Evolutionary conservation across 2,329 filamentous ascomycete species (phyloP), one percentile per base, ranked within the genome.

Genomic region (Eurotiales sp.): DNA sequence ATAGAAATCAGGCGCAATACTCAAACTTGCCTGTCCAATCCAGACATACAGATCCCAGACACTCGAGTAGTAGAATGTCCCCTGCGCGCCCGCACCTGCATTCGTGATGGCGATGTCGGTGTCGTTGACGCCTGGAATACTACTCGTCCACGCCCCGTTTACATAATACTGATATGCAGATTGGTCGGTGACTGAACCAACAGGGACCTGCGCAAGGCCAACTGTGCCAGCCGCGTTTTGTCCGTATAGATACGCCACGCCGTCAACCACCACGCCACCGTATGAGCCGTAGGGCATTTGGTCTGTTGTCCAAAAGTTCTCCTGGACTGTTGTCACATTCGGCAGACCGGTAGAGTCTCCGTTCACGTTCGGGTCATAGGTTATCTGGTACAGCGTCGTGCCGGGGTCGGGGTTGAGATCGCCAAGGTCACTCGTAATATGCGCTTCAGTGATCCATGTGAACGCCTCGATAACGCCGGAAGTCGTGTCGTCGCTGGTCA

Each of bases 1-100:
- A 19, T 32, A 19, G 57, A 59, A 48, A 62, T 60, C 32, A 55
- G 61, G 54, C 61, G 64, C 14, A 57, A 53, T 36, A 23, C 45
- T 45, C 14, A 25, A 15, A 11, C 37, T 55, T 1, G 63, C 58
- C 17, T 61, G 57, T 2, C 64, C 65, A 32, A 68, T 62, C 64
- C 62, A 67, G 32, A 67, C 56, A 55, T 59, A 65, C 0, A 60
- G 57, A 4, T 57, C n/a, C 56, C 59, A 65, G 34, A 56, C 52
- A 10, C 54, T 46, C 25, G 58, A 63, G 53, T 60, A 64, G 54
- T 65, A 67, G 51, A 59, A 65, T 1, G 61, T 65, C 11, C 62
- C 62, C 42, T 66, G 63, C 15, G 60, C 60, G 12, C 60, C 61
- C 11, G 61, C 60, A 17, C 60, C 58, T 11, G 56, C 61, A 50